Base-by-base conservation (phyloP, 805 yeast genomes). In the Komagataella phaffii region DNA sequence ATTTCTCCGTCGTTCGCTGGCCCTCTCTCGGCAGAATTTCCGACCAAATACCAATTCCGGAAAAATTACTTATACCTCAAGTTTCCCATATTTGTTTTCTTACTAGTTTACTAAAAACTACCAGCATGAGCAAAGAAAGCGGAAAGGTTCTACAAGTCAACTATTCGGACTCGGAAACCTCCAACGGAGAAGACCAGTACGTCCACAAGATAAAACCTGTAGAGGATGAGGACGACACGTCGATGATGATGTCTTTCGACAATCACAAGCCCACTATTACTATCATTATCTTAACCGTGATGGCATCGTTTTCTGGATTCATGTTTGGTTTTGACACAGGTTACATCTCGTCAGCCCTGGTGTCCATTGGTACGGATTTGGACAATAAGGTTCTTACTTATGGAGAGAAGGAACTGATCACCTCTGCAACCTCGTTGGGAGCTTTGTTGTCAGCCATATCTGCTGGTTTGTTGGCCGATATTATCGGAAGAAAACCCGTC, bases 301-400 rank as follows among this genome's bases (percentile, higher is more conserved):
- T 82, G 24, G 80, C 96, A 0, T 89, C 96, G 6, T 83, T 91
- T 55, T 89, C 96, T 0, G 98, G 98, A 1, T 88, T 90, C 68
- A 80, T 91, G 88, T 91, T 91, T 68, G 99, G 99, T 58, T 91
- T 91, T 63, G 99, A 91, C 66, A 91, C 98, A 0, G 98, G 98
- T 58, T 91, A 91, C 67, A 90, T 91, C 46, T 91, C 98, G 3
- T 83, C 95, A 17, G 97, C 97, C 0, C 73, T 91, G 59, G 96
- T 90, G 18, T 80, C 89, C 44, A 81, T 91, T 49, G 89, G 90
- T 10, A 77, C 80, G 4, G 96, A 87, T 63, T 75, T 91, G 55
- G 79, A 80, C 57, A 69, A 74, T 47, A 73, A 74, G 52, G 59
- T 64, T 0, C 72, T 90, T 51, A 72, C 89, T 0, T 76, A 80